phyloP scores from a whole-genome alignment of 352 stramenopile species.

The Globisporangium orthogonon region DNA sequence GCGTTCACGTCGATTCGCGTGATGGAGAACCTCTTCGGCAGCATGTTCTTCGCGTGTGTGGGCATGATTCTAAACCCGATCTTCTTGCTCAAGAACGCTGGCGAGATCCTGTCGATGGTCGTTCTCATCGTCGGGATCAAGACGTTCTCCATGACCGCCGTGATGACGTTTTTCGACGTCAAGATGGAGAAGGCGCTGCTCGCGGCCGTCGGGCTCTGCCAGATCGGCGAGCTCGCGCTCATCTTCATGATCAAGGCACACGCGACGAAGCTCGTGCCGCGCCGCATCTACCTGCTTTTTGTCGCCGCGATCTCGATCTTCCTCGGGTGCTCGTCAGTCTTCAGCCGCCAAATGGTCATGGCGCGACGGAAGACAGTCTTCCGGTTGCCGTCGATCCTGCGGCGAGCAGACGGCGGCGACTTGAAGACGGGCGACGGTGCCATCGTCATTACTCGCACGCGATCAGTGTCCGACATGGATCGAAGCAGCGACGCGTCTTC shows the following conservation, averaged over 20 bases:
- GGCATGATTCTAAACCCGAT: conserved; percentile 85
- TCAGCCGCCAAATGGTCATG: conserved; percentile 67
- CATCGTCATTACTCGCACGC: not conserved
- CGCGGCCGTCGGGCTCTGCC: conserved; percentile 66
- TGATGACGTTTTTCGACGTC: conserved; percentile 81
- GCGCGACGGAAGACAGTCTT: conserved; percentile 56
- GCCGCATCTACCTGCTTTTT: conserved; percentile 77
- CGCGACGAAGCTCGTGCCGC: conserved; percentile 72
- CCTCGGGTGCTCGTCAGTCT: conserved; percentile 72
- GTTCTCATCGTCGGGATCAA: conserved; percentile 76
- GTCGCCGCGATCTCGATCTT: conserved; percentile 78
- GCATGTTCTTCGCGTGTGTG: conserved; percentile 87
- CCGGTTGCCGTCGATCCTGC: conserved; percentile 35
- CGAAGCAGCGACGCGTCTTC: conserved; percentile 16
- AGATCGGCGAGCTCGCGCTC: conserved; percentile 80
- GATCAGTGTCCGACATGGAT: not conserved
- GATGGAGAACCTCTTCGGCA: conserved; percentile 85
- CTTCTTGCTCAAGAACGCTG: conserved; percentile 71
- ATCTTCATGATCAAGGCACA: conserved; percentile 91
- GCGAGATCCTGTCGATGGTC: conserved; percentile 80
- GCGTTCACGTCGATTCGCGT: conserved; percentile 82
- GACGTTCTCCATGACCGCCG: conserved; percentile 55
- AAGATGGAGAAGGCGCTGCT: conserved; percentile 69
- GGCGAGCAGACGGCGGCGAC: conserved; percentile 12
- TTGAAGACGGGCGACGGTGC: conserved; percentile 17